Percentiles rank a stretch among this genome's conserved stretches.
phyloP scores from a whole-genome alignment of 768 basidiomycete genomes.

The Lactifluus subvellereus region DNA sequence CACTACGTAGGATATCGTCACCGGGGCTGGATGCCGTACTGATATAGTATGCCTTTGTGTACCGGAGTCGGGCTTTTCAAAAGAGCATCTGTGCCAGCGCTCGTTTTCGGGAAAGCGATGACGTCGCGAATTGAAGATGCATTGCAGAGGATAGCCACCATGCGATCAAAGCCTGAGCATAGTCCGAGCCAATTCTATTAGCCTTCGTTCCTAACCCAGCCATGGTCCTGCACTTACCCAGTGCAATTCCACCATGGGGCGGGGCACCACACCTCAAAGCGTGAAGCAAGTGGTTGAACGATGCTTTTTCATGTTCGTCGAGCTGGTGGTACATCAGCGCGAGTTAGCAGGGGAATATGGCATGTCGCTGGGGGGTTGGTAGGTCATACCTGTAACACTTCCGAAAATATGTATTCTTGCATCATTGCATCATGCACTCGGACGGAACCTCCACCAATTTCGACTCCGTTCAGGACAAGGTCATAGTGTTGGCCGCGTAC shows the following conservation, averaged over 20 bases:
- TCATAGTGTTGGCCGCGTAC: conserved; percentile 96
- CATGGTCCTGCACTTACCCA: conserved; percentile 48
- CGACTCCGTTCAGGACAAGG: conserved; percentile 87
- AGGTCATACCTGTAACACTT: conserved; percentile 63
- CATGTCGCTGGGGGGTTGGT: not conserved
- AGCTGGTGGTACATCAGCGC: conserved; percentile 43
- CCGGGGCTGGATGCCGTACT: conserved; percentile 54
- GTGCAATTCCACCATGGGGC: conserved; percentile 91
- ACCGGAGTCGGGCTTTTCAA: conserved; percentile 81
- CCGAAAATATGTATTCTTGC: conserved; percentile 76
- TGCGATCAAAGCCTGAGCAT: conserved; percentile 76
- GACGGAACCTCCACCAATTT: conserved; percentile 92
- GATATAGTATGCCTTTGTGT: conserved; percentile 44
- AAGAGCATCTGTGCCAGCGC: conserved; percentile 74
- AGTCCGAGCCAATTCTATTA: not conserved
- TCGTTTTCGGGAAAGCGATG: conserved; percentile 94
- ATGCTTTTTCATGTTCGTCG: conserved; percentile 58
- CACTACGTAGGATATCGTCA: conserved; percentile 15
- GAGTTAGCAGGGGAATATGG: not conserved
- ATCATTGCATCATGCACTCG: conserved; percentile 83
- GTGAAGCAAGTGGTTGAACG: conserved; percentile 81
- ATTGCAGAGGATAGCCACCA: conserved; percentile 87
- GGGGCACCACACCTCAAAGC: conserved; percentile 88
- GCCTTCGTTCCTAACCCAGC: not conserved
- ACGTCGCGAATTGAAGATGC: conserved; percentile 88